A percentile compares a stretch with the other conserved stretches of the same genome.
Conservation (phyloP, 306 rosid genomes). For the Pyrus pyrifolia region DNA sequence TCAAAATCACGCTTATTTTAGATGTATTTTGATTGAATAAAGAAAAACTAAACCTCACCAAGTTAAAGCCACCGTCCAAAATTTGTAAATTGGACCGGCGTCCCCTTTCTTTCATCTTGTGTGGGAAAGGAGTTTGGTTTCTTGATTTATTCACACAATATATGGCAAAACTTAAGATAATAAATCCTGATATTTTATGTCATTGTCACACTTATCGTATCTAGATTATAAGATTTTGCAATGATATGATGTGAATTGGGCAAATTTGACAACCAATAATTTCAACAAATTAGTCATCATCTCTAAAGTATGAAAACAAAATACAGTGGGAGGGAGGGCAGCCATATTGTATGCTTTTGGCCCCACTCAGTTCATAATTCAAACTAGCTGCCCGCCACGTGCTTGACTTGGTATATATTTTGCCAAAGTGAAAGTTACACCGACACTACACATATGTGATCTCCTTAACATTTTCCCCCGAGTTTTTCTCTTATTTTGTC, state of each 20-base stretch:
- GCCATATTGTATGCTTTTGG: conserved; percentile 6
- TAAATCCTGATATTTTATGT: background rate
- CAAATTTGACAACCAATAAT: conserved; percentile 31
- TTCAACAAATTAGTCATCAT: conserved; percentile 19
- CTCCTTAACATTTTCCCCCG: too few species aligned
- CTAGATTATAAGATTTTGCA: conserved; percentile 27
- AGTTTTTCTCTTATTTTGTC: background rate
- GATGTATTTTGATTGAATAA: too few species aligned
- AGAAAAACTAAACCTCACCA: too few species aligned
- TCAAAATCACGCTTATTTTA: too few species aligned
- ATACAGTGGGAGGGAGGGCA: conserved; percentile 12
- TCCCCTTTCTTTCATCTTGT: too few species aligned
- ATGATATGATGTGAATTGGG: conserved; percentile 49
- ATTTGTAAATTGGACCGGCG: too few species aligned
- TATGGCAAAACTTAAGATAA: background rate
- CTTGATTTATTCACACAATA: background rate
- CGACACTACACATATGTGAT: too few species aligned
- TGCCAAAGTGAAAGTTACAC: background rate
- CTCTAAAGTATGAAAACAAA: conserved; percentile 39
- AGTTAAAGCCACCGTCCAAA: too few species aligned
- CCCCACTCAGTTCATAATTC: conserved; percentile 38
- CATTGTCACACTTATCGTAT: conserved; percentile 13
- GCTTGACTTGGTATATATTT: conserved; percentile 28
- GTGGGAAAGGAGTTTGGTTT: too few species aligned
- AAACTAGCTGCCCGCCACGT: conserved; percentile 46